Conservation (phyloP, 345 rosid genomes). For the Bruguiera gymnorhiza region DNA sequence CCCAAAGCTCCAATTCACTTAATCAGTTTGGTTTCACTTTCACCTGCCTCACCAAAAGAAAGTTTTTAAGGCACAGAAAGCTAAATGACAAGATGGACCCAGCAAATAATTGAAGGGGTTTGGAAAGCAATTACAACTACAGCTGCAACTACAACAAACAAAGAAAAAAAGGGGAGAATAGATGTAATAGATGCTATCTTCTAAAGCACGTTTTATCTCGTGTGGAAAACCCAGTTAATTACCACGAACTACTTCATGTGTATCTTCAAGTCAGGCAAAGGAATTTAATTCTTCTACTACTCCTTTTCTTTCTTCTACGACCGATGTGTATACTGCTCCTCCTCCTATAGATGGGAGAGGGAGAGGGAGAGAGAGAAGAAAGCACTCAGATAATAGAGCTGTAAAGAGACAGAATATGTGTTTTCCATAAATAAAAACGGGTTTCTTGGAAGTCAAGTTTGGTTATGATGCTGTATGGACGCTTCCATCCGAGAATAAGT, state of each 20-base stretch:
- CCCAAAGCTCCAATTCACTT: too few relatives aligned
- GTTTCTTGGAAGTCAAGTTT: conserved; percentile 84
- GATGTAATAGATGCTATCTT: background rate
- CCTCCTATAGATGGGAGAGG: background rate
- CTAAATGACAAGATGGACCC: background rate
- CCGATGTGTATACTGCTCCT: background rate
- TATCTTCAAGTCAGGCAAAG: conserved; percentile 6
- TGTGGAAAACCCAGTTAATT: background rate
- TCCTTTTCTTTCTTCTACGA: conserved; percentile 10
- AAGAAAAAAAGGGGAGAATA: background rate
- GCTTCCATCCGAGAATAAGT: conserved; percentile 30
- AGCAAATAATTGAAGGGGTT: background rate
- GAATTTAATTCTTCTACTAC: too few relatives aligned
- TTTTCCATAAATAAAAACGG: conserved; percentile 16
- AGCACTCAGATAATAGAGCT: conserved; percentile 3
- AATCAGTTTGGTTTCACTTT: conserved; percentile 12
- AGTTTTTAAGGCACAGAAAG: conserved; percentile 2
- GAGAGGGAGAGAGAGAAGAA: conserved; percentile 6
- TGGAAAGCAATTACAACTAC: background rate
- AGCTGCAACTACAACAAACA: background rate
- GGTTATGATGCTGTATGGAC: conserved; percentile 42
- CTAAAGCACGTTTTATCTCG: conserved; percentile 26
- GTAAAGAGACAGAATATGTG: background rate
- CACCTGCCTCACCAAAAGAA: background rate
- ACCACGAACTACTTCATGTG: conserved; percentile 18